Evolutionary conservation across 768 basidiomycete genomes (phyloP), one percentile per base, ranked within the genome.

Genomic region (Serpula lacrymans): DNA sequence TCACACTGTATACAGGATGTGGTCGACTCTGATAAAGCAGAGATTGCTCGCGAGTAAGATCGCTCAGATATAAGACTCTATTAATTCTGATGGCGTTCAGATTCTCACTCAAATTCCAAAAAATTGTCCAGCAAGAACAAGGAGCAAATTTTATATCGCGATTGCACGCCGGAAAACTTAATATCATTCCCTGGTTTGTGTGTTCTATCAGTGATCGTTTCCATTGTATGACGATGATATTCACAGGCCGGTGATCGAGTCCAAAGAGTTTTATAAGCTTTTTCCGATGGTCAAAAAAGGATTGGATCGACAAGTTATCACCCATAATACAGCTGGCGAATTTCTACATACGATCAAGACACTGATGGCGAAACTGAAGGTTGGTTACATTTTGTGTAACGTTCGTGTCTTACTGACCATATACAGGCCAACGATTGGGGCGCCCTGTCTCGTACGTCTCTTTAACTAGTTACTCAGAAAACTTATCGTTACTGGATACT

Each of bases 341-440:
- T 82, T 82, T 48, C 58, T 82, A 5, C 70, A 72, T 27, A 64
- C 71, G 3, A 60, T 83, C 52, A 82, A 82, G 54, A 77, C 77
- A 0, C 46, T 82, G 32, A 82, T 82, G 80, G 80, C 80, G 5
- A 83, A 82, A 42, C 50, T 82, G 28, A 82, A 82, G 69, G 80
- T 76, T 35, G 34, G 43, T 43, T 40, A n/a, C 39, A 23, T 16
- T 11, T 40, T 1, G 0, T 39, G 12, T 3, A 39, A 3, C 3
- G 13, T 18, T 13, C 23, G 24, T n/a, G 5, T 27, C 34, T 10
- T 18, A n/a, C 41, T 35, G 13, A 27, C 21, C 10, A 34, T 7
- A 13, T 12, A 29, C 41, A 80, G 80, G 70, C 75, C 2, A 80
- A 80, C 25, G 81, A 82, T 45, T 82, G 81, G 80, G 76, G 77